These are phyloP conservation scores for Hordeum vulgare DNA, from an alignment of 176 grass and related monocot genomes.

Conservation along the genomic window DNA sequence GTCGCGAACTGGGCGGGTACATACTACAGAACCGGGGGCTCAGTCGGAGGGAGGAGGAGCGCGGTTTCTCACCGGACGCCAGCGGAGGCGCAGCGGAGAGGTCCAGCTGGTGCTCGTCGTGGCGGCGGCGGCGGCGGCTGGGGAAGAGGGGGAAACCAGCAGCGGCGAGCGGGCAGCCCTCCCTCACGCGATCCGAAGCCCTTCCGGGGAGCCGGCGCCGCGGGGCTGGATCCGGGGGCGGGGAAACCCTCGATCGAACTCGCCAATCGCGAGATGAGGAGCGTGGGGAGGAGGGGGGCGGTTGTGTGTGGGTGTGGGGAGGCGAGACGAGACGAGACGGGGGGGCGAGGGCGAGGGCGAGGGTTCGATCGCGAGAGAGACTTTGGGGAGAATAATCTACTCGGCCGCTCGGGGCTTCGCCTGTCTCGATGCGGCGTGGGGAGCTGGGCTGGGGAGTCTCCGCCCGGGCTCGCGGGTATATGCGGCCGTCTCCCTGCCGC, in stretches of 20 bases:
- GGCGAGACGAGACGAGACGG: not conserved
- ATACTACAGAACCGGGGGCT: not conserved
- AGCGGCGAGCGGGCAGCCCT: not conserved
- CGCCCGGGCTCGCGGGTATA: constrained; percentile 26
- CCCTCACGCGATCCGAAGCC: constrained; percentile 28
- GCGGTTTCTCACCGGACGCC: constrained; percentile 17
- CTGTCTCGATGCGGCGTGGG: constrained; percentile 53
- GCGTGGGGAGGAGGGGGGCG: not conserved
- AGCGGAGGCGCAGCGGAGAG: constrained; percentile 2
- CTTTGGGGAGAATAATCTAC: constrained; percentile 39
- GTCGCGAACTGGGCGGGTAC: not conserved
- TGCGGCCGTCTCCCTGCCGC: not conserved
- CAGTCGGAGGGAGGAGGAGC: not conserved
- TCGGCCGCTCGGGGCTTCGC: not conserved
- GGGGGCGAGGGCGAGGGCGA: constrained; percentile 14
- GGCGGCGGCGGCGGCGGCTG: not conserved
- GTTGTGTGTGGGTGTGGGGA: not conserved
- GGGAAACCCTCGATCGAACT: constrained; percentile 43
- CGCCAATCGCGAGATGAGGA: constrained; percentile 42
- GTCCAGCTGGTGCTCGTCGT: not conserved
- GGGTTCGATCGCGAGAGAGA: constrained; percentile 57
- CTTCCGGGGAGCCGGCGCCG: not conserved
- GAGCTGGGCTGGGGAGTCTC: constrained; percentile 22
- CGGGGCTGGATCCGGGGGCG: constrained; percentile 16
- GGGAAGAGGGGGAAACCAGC: not conserved